Evolutionary conservation across 352 stramenopile species (phyloP).

Genomic region (Phytophthora melonis): DNA sequence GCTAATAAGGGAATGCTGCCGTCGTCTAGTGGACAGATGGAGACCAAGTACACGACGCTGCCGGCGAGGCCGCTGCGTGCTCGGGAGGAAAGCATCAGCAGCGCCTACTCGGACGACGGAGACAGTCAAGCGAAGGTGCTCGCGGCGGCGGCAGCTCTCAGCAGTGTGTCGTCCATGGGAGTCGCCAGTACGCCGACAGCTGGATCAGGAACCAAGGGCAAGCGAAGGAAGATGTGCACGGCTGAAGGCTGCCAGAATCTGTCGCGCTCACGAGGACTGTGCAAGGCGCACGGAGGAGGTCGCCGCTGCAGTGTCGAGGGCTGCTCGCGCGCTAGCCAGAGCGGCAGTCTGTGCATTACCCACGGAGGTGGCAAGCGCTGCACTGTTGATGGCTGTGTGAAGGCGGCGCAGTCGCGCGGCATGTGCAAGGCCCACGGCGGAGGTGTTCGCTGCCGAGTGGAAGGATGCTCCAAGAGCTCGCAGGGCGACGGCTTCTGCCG

Average conservation of each 20-base stretch:
- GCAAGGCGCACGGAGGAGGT: constrained; percentile 81
- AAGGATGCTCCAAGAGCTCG: constrained; percentile 85
- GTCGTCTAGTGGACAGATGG: constrained; percentile 35
- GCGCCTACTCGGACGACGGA: constrained; percentile 41
- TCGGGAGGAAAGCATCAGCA: constrained; percentile 44
- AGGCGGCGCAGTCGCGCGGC: constrained; percentile 79
- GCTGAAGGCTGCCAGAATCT: constrained; percentile 80
- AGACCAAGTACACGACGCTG: constrained; percentile 35
- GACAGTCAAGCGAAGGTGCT: constrained; percentile 41
- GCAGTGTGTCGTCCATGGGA: constrained; percentile 40
- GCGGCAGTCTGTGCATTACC: constrained; percentile 84
- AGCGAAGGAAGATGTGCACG: constrained; percentile 86
- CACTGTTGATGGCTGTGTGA: constrained; percentile 80
- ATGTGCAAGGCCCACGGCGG: constrained; percentile 90
- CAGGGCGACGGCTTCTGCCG: constrained; percentile 88
- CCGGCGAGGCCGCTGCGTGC: constrained; percentile 35
- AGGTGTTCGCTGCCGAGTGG: constrained; percentile 83
- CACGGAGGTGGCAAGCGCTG: constrained; percentile 87
- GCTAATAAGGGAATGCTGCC: constrained; percentile 36
- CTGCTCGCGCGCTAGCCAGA: constrained; percentile 82
- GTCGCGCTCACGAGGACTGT: constrained; percentile 79
- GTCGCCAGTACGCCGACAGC: constrained; percentile 20
- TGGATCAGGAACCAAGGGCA: constrained; percentile 52
- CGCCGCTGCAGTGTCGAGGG: constrained; percentile 82
- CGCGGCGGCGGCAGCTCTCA: constrained; percentile 37